These are phyloP conservation scores for Epithele typhae DNA, from an alignment of 768 basidiomycete genomes.

Conservation along the genomic window DNA sequence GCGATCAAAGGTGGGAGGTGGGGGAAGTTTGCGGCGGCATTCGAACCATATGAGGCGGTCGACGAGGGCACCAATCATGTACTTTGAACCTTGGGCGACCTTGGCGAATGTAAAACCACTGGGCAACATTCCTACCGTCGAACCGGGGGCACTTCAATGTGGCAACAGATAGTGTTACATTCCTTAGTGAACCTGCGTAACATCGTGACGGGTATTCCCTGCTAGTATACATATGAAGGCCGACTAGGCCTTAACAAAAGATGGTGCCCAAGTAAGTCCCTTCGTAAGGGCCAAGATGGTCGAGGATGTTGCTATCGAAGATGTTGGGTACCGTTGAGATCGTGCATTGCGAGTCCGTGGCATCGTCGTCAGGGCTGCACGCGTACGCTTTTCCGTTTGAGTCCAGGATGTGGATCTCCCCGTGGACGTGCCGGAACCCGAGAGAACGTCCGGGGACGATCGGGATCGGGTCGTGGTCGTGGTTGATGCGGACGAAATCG, in stretches of 20 bases:
- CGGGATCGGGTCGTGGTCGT: conserved; percentile 44
- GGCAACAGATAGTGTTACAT: too few relatives aligned
- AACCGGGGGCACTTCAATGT: too few relatives aligned
- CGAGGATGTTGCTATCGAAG: conserved; percentile 39
- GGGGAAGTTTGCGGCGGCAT: conserved; percentile 28
- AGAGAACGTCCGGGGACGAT: conserved; percentile 50
- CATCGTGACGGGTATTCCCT: too few relatives aligned
- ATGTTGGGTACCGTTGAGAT: conserved; percentile 52
- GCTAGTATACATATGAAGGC: too few relatives aligned
- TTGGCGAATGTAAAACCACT: too few relatives aligned
- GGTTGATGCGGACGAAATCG: conserved; percentile 27
- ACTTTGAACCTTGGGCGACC: background rate
- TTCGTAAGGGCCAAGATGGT: conserved; percentile 58
- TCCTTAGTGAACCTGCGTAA: too few relatives aligned
- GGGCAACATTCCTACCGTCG: too few relatives aligned
- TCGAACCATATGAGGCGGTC: conserved; percentile 28
- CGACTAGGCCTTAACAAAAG: too few relatives aligned
- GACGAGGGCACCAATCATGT: background rate
- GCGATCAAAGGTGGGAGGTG: conserved; percentile 38
- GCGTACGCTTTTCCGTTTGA: conserved; percentile 27
- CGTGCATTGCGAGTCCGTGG: conserved; percentile 48
- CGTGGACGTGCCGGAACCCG: conserved; percentile 47
- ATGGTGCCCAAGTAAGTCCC: conserved; percentile 54
- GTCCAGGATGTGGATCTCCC: conserved; percentile 53
- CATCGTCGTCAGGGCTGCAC: conserved; percentile 53